Conservation (phyloP, 2,329 filamentous ascomycete genomes). For the Pestalotiopsis sp. region DNA sequence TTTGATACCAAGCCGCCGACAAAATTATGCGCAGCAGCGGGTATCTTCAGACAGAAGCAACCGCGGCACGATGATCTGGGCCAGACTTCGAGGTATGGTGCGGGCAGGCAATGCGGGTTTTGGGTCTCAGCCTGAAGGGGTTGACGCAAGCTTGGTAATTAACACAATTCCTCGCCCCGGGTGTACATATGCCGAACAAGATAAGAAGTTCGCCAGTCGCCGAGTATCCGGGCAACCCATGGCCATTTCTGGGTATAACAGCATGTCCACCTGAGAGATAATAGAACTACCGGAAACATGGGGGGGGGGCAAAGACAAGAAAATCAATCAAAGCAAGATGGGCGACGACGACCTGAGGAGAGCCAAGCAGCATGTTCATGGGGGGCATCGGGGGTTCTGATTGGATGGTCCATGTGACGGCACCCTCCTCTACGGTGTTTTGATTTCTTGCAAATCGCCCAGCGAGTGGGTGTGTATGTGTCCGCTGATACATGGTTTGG, state of each 20-base stretch:
- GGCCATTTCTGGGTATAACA: not conserved
- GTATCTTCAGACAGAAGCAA: not conserved
- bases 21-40: not conserved
- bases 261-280: not conserved
- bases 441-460: not conserved
- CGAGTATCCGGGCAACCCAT: not conserved
- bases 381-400: not conserved
- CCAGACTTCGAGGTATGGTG: not conserved
- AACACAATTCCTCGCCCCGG: not conserved
- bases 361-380: not conserved
- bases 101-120: no score
- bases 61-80: not conserved
- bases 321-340: no score
- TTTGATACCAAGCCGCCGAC: not conserved
- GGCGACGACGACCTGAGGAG: not conserved
- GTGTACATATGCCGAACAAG: not conserved
- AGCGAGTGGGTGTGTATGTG: not conserved
- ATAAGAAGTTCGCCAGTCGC: not conserved
- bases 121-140: not conserved
- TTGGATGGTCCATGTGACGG: not conserved
- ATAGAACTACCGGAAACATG: not conserved
- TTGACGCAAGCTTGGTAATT: not conserved
- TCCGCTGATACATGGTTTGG: not conserved
- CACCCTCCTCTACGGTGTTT: not conserved
- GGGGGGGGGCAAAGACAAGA: not conserved